Conservation (phyloP, 2,329 filamentous ascomycete genomes). For the Blumeria graminis region DNA sequence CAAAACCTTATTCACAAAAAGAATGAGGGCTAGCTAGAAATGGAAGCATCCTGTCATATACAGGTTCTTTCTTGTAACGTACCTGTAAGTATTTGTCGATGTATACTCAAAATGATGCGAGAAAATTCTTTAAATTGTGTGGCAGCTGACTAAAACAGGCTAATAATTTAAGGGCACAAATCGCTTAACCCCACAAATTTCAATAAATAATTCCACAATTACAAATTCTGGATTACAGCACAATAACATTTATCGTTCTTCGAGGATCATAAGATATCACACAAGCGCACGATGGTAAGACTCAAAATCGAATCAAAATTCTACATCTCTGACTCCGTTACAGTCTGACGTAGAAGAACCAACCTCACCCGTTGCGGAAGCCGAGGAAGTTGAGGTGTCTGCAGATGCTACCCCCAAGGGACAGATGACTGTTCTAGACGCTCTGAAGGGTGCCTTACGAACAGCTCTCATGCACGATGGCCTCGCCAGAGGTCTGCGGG, state of each 20-base stretch:
- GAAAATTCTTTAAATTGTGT: too few species aligned
- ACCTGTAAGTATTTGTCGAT: too few species aligned
- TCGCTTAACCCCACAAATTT: neutral
- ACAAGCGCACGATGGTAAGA: slow-evolving; percentile 11
- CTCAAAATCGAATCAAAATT: neutral
- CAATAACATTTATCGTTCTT: slow-evolving; percentile 8
- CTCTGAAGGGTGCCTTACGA: slow-evolving; percentile 96
- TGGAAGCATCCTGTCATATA: too few species aligned
- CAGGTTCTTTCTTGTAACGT: too few species aligned
- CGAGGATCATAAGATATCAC: slow-evolving; percentile 14
- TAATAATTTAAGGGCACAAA: too few species aligned
- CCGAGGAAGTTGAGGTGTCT: slow-evolving; percentile 82
- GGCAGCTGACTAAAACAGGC: too few species aligned
- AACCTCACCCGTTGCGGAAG: slow-evolving; percentile 59
- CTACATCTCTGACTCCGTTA: neutral
- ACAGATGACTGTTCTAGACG: slow-evolving; percentile 95
- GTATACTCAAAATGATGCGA: too few species aligned
- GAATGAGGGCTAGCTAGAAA: neutral
- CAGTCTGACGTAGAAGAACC: slow-evolving; percentile 99
- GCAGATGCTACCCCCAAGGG: slow-evolving; percentile 68
- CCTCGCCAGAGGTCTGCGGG: slow-evolving; percentile 90
- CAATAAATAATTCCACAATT: neutral
- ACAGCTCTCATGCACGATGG: slow-evolving; percentile 98
- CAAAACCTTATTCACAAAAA: neutral
- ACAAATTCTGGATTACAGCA: neutral